Base-by-base conservation (phyloP, 768 basidiomycete genomes). In the Podaxis carcinomalis region DNA sequence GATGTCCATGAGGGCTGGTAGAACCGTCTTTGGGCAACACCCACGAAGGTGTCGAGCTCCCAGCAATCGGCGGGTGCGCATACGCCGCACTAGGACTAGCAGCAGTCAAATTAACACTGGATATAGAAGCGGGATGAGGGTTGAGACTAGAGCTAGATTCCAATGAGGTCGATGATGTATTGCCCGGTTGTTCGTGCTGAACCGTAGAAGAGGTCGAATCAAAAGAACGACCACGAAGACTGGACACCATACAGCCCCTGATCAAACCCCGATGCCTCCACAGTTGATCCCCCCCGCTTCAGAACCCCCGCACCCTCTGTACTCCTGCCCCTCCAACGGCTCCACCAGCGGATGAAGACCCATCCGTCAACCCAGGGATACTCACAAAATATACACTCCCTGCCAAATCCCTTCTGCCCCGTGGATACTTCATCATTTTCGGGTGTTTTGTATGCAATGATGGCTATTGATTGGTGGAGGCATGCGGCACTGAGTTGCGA, bases 331-430 rank as follows among this genome's bases (percentile, higher is more conserved):
- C 51, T 32, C 46, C 58, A 56, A 32, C 57, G 4, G 60, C 35
- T 27, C 59, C 52, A 47, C 51, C 54, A 25, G 68, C 1, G 66
- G 64, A 47, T 1, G 68, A 65, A 25, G 50, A 70, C 5, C 65
- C 71, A 54, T 83, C 84, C 66, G 83, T 87, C 46, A 93, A 78
- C 2, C 90, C 91, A 4, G 90, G 91, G 1, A 93, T 84, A 1
- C 83, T 85, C 52, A 88, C 73, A 67, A 94, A 94, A 74, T 94
- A 94, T 39, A 93, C 88, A 5, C 87, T 77, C 9, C 92, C 91
- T 4, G 88, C 84, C 0, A 78, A 71, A 61, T 92, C 92, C 51
- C 73, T 83, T 3, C 92, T 92, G 23, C 92, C 92, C 62, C 87
- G 83, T 27, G 0, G 25, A 27, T 27, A 27, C 25, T 27, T 27